Evolutionary conservation across 2,329 filamentous ascomycete species (phyloP).

Genomic region (Stagonosporopsis chrysanthemi): DNA sequence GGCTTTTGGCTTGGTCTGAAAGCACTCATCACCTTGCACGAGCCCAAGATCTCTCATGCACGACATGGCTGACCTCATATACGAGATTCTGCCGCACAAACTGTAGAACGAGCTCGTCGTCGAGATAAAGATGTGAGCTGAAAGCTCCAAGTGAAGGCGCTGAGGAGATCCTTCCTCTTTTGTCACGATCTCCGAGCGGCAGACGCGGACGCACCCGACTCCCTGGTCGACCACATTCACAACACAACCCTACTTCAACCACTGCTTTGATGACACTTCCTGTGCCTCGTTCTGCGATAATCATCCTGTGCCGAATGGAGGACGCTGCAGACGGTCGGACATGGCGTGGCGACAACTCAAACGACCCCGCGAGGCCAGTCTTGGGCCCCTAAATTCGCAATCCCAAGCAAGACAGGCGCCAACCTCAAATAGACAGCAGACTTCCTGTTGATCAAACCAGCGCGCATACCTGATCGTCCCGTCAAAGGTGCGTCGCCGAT

Average conservation of each 20-base stretch:
- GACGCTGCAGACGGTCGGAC: conserved; percentile 6
- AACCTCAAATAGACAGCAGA: background rate
- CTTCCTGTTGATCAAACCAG: conserved; percentile 1
- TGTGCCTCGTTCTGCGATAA: background rate
- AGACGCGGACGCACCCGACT: conserved; percentile 20
- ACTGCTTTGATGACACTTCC: background rate
- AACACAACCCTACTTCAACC: conserved; percentile 20
- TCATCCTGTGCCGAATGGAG: background rate
- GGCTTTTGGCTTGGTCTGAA: background rate
- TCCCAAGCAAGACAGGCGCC: conserved; percentile 16
- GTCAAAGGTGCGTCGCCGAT: conserved; percentile 15
- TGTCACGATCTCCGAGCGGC: conserved; percentile 21
- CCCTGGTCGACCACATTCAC: conserved; percentile 18
- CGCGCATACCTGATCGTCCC: conserved; percentile 8
- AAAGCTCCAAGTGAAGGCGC: conserved; percentile 4
- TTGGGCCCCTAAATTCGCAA: conserved; percentile 7
- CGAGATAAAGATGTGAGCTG: conserved; percentile 14
- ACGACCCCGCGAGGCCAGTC: background rate
- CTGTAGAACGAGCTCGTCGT: background rate
- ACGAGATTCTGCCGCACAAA: background rate
- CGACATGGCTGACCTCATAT: background rate
- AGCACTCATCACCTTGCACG: background rate
- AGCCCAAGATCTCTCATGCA: background rate
- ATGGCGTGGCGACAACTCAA: background rate
- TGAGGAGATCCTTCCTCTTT: conserved; percentile 19